Percentiles rank a stretch among this genome's conserved stretches.
These are phyloP conservation scores for Pisolithus microcarpus DNA, from an alignment of 768 basidiomycete genomes.

Conservation along the genomic window DNA sequence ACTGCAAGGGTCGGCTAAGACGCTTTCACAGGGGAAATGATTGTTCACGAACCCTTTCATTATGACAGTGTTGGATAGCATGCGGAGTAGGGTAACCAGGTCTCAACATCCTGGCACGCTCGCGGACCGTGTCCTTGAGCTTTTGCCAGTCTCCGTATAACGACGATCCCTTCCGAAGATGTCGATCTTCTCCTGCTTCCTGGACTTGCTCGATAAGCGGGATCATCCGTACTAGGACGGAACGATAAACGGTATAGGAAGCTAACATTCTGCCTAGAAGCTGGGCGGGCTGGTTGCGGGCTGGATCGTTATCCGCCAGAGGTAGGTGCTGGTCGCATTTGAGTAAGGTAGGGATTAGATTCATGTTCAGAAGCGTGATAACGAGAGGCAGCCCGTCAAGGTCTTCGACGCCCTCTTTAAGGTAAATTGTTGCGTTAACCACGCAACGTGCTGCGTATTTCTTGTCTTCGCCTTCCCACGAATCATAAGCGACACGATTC, in stretches of 20 bases:
- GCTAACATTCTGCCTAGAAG: constrained; percentile 15
- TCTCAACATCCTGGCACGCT: constrained; percentile 14
- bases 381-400: constrained; percentile 22
- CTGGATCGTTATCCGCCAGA: constrained; percentile 9
- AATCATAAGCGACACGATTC: constrained; percentile 7
- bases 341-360: constrained; percentile 17
- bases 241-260: constrained; percentile 22
- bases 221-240: constrained; percentile 12
- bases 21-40: too few relatives aligned
- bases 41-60: constrained; percentile 9
- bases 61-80: constrained; percentile 23
- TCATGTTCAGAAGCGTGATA: constrained; percentile 15
- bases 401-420: constrained; percentile 16
- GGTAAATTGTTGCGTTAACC: constrained; percentile 13
- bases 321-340: constrained; percentile 17
- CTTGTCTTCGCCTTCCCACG: constrained; percentile 8
- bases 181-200: constrained; percentile 5
- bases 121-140: constrained; percentile 12
- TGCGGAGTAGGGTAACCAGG: constrained; percentile 9
- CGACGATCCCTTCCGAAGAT: constrained; percentile 10
- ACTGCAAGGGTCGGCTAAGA: constrained; percentile 9
- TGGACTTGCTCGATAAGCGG: constrained; percentile 7
- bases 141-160: constrained; percentile 18
- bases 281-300: constrained; percentile 1
- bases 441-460: constrained; percentile 17